A percentile compares a stretch with the other conserved stretches of the same genome.
These are phyloP conservation scores for Closterium sp. DNA, from an alignment of 139 green algal species.

Conservation along the genomic window DNA sequence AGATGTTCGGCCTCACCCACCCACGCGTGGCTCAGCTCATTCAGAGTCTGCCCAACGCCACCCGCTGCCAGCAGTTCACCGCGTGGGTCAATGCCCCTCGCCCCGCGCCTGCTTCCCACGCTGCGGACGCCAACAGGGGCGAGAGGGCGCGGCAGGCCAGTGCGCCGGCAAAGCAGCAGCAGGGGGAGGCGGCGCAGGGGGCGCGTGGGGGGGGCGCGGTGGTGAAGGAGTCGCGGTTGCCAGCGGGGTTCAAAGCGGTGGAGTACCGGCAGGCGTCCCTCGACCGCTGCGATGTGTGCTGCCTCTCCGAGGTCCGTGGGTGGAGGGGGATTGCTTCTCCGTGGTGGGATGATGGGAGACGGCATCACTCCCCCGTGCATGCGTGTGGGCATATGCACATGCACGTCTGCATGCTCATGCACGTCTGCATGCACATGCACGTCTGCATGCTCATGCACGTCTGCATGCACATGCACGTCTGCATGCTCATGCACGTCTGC, in stretches of 20 bases:
- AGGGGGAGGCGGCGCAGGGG: background rate
- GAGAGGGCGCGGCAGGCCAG: background rate
- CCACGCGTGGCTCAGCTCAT: background rate
- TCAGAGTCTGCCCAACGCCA: background rate
- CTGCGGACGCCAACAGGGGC: background rate
- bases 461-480: too few relatives aligned
- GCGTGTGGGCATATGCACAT: background rate
- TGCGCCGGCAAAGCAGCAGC: background rate
- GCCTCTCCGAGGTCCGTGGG: background rate
- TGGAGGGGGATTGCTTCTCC: too few relatives aligned
- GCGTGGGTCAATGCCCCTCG: background rate
- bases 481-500: too few relatives aligned
- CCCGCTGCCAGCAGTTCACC: background rate
- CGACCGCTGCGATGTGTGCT: background rate
- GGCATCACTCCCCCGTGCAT: too few relatives aligned
- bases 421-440: too few relatives aligned
- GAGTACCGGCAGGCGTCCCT: background rate
- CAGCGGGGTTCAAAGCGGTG: background rate
- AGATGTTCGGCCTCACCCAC: background rate
- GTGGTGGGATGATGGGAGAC: too few relatives aligned
- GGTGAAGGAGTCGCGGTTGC: background rate
- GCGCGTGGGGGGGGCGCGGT: too few relatives aligned
- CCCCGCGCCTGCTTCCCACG: background rate
- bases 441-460: too few relatives aligned
- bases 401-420: background rate